These are phyloP conservation scores for Panaeolus cyanescens DNA, from an alignment of 768 basidiomycete genomes.

Conservation along the genomic window DNA sequence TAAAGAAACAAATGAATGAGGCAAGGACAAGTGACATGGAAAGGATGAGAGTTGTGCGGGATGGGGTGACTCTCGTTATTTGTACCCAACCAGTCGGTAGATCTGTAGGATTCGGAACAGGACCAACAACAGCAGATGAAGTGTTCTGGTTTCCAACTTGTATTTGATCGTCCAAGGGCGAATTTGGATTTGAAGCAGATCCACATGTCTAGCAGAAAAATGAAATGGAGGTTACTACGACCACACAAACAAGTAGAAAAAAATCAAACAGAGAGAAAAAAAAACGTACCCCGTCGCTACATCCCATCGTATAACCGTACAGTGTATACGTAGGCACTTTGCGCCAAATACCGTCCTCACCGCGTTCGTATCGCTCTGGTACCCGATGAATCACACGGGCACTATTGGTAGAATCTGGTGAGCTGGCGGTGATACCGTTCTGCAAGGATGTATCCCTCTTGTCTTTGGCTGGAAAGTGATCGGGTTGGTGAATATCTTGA, in stretches of 20 bases:
- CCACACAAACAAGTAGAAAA: background rate
- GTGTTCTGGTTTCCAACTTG: slow-evolving; percentile 20
- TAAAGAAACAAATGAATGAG: slow-evolving; percentile 58
- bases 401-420: background rate
- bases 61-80: slow-evolving; percentile 11
- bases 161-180: slow-evolving; percentile 35
- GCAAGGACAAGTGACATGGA: slow-evolving; percentile 66
- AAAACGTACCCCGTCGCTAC: slow-evolving; percentile 26
- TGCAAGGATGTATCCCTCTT: slow-evolving; percentile 12
- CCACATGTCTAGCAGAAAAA: slow-evolving; percentile 21
- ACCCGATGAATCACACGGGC: slow-evolving; percentile 23
- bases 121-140: slow-evolving; percentile 18
- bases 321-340: slow-evolving; percentile 57
- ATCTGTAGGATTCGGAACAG: slow-evolving; percentile 27
- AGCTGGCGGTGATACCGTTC: background rate
- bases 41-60: slow-evolving; percentile 51
- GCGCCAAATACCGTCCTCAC: slow-evolving; percentile 60
- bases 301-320: slow-evolving; percentile 69
- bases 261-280: slow-evolving; percentile 6
- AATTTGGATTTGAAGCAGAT: slow-evolving; percentile 24
- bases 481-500: slow-evolving; percentile 15
- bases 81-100: slow-evolving; percentile 60
- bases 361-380: slow-evolving; percentile 57
- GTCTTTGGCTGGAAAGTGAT: background rate
- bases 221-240: background rate